Conservation (phyloP, 768 basidiomycete genomes). For the Trametes coccinea region DNA sequence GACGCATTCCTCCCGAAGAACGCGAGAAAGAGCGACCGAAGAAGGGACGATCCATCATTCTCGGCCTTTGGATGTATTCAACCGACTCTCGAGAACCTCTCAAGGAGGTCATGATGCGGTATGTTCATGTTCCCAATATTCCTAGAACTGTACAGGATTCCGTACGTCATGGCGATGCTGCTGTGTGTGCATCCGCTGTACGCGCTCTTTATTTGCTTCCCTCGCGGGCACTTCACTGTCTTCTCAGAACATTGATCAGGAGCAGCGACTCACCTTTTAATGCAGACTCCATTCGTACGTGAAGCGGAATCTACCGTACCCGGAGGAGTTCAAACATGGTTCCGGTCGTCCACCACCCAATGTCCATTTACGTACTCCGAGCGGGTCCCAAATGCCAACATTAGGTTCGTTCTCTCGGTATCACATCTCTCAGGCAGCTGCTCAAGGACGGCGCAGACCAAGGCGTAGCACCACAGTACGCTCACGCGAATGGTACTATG, state of each 20-base stretch:
- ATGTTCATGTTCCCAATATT: constrained; percentile 23
- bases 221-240: no score
- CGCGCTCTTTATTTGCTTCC: no score
- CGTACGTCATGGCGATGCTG: no score
- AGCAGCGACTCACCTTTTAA: background rate
- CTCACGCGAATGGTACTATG: background rate
- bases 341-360: constrained; percentile 66
- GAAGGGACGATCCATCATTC: constrained; percentile 57
- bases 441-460: background rate
- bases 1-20: constrained; percentile 35
- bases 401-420: constrained; percentile 3
- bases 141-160: background rate
- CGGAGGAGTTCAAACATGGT: constrained; percentile 69
- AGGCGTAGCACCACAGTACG: background rate
- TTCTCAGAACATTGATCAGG: no score
- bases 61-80: constrained; percentile 77
- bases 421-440: background rate
- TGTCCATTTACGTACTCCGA: constrained; percentile 31
- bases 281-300: constrained; percentile 65
- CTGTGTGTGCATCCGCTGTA: no score
- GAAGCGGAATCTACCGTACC: constrained; percentile 66
- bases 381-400: constrained; percentile 2
- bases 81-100: constrained; percentile 71
- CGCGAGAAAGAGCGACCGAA: constrained; percentile 43
- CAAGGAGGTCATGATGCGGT: constrained; percentile 71